Evolutionary conservation across 495 filamentous ascomycete genomes (phyloP), one percentile per base, ranked within the genome.

Genomic region (Echria macrotheca): DNA sequence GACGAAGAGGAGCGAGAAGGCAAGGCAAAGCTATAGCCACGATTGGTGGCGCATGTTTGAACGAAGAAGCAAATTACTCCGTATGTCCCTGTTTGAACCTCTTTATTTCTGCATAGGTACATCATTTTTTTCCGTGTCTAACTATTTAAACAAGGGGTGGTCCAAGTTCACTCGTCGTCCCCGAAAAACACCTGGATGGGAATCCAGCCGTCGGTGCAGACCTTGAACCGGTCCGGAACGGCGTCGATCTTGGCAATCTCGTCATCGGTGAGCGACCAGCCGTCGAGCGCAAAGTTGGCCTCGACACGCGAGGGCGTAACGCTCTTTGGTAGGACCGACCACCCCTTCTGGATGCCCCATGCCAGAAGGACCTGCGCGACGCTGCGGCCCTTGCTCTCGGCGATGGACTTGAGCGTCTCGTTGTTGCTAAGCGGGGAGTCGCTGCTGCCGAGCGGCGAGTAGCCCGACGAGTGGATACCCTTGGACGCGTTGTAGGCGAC

Each of bases 171-270:
- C 49, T 91, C 86, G 56, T 89, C 89, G 65, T 91, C 86, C 8
- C 87, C 88, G 66, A 89, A 89, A 77, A 93, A 93, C 6, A 91
- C 85, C 77, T 85, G 86, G 24, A 88, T 58, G 2, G 84, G 85
- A 58, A 89, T 60, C 82, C 84, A 87, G 42, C 36, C 55, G 56
- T 88, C 85, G 17, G 72, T 76, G 52, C 82, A 87, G 45, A 87
- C 81, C 78, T 87, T 88, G 70, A 85, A 85, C 47, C 85, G 75
- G 51, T 83, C 79, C 61, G 75, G 77, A 47, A 87, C 65, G 58
- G 69, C 74, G 50, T 82, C 78, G 21, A 88, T 68, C 71, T 76
- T 71, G 52, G 69, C 66, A 15, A 87, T 52, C 64, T 88, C 84
- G 28, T 84, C 81, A 37, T 71, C 71, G 15, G 78, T 81, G 65